A percentile compares a stretch with the other conserved stretches of the same genome.
Conservation (phyloP, 306 rosid species). For the Vachellia collinsii region DNA sequence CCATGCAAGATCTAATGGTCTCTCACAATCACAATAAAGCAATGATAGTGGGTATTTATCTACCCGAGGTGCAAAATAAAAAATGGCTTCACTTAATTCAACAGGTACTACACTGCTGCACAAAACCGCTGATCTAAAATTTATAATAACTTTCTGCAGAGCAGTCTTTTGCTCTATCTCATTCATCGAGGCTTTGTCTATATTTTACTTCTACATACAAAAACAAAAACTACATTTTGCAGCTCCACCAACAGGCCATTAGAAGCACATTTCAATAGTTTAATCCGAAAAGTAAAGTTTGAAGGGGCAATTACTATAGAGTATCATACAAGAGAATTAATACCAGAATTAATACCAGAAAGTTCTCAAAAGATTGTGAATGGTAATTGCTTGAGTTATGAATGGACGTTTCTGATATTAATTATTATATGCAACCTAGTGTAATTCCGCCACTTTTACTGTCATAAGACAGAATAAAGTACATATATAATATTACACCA, state of each 20-base stretch:
- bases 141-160: neutral
- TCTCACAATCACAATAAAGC: neutral
- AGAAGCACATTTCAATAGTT: neutral
- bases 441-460: too few relatives aligned
- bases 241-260: neutral
- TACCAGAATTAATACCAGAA: too few relatives aligned
- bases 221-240: neutral
- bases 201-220: neutral
- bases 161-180: neutral
- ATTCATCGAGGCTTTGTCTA: neutral
- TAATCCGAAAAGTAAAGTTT: neutral
- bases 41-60: neutral
- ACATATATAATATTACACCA: neutral
- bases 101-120: neutral
- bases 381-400: too few relatives aligned
- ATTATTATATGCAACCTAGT: too few relatives aligned
- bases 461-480: neutral
- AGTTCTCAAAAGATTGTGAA: too few relatives aligned
- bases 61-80: neutral
- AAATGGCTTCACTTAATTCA: neutral
- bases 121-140: neutral
- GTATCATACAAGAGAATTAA: too few relatives aligned
- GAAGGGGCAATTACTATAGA: too few relatives aligned
- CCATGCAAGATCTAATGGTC: constrained; percentile 3
- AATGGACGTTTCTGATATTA: too few relatives aligned